phyloP scores from a whole-genome alignment of 495 filamentous ascomycete genomes.

The Penicillium dipodomyicola region DNA sequence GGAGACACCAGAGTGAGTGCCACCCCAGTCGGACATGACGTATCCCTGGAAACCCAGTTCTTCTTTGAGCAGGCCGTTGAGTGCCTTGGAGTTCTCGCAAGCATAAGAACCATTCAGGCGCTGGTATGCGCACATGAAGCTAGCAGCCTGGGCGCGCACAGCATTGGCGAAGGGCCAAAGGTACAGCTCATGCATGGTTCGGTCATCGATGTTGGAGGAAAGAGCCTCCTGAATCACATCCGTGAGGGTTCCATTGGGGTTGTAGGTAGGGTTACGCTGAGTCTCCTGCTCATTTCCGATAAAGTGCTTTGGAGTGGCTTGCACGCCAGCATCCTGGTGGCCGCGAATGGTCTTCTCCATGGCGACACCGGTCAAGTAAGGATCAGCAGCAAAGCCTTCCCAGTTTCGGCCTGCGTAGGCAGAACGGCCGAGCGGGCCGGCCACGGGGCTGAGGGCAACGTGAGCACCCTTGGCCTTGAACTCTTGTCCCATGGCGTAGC shows the following conservation, averaged over 20 bases:
- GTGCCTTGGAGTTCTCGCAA: conserved; percentile 60
- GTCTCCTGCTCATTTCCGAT: conserved; percentile 59
- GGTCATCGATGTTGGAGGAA: conserved; percentile 57
- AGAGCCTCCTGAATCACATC: conserved; percentile 75
- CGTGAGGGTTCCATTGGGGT: conserved; percentile 60
- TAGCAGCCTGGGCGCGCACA: conserved; percentile 57
- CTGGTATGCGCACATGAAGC: conserved; percentile 71
- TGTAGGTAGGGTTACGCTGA: conserved; percentile 27
- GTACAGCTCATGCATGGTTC: conserved; percentile 78
- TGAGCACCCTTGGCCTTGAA: conserved; percentile 53
- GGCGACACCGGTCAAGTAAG: conserved; percentile 56
- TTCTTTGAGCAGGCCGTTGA: conserved; percentile 62
- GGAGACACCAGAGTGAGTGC: conserved; percentile 54
- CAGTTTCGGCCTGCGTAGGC: conserved; percentile 58
- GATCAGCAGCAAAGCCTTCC: conserved; percentile 72
- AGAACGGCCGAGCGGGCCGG: conserved; percentile 53
- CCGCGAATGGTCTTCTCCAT: conserved; percentile 55
- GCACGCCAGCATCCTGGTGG: conserved; percentile 55
- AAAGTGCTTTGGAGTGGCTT: conserved; percentile 60
- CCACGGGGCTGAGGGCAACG: conserved; percentile 50
- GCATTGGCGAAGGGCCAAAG: conserved; percentile 73
- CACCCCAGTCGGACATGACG: conserved; percentile 65
- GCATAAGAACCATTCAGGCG: conserved; percentile 64
- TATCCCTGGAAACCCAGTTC: conserved; percentile 68
- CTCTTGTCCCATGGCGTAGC: conserved; percentile 60